These are phyloP conservation scores for Colletotrichum orbiculare DNA, from an alignment of 2,329 filamentous ascomycete species.

Conservation along the genomic window DNA sequence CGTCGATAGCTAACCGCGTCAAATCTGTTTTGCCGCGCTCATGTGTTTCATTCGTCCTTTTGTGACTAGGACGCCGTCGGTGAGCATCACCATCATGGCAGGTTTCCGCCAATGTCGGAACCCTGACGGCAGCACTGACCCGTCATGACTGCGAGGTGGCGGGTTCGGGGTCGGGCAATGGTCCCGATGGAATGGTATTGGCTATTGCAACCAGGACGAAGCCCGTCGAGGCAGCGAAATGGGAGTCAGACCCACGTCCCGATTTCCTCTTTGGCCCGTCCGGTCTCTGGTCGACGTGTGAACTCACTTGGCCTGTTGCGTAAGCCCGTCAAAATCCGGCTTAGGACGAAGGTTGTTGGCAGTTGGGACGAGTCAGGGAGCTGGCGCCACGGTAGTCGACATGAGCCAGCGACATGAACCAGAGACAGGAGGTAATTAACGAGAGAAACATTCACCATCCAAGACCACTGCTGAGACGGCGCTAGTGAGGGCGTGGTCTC, in stretches of 20 bases:
- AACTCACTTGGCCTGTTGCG: background rate
- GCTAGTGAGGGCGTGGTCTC: constrained; percentile 5
- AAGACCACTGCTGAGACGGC: constrained; percentile 8
- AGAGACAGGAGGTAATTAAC: background rate
- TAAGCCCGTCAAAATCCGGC: constrained; percentile 4
- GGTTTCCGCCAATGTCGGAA: too few relatives aligned
- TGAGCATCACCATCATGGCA: background rate
- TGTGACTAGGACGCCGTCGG: background rate
- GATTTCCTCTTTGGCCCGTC: constrained; percentile 12
- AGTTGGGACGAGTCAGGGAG: constrained; percentile 27
- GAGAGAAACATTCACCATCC: background rate
- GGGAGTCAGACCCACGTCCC: background rate
- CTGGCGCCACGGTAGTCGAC: constrained; percentile 1
- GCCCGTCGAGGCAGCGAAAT: background rate
- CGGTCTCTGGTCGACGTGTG: background rate
- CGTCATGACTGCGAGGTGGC: background rate
- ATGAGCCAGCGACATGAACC: background rate
- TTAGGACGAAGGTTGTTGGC: constrained; percentile 14
- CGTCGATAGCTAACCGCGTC: background rate
- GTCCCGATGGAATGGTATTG: constrained; percentile 11
- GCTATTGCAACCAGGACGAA: background rate
- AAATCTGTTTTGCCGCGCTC: background rate
- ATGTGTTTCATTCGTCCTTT: too few relatives aligned
- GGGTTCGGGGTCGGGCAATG: constrained; percentile 4
- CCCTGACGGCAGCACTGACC: background rate